Evolutionary conservation across 2,329 filamentous ascomycete genomes (phyloP).

Genomic region (Plenodomus biglobosus): DNA sequence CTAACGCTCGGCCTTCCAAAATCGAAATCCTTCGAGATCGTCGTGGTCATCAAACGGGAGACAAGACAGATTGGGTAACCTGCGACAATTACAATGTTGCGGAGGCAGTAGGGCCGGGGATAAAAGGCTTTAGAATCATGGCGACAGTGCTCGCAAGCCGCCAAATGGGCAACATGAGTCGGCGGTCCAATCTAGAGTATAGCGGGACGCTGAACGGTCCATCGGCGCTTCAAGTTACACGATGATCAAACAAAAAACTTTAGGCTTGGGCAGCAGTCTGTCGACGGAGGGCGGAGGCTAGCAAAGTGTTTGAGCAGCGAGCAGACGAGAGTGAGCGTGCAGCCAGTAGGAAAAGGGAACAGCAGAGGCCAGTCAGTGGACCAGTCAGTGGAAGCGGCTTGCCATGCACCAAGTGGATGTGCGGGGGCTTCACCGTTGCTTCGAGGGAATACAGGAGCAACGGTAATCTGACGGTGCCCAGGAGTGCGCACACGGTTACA

Average conservation of each 20-base stretch:
- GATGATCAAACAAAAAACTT: slow-evolving; percentile 23
- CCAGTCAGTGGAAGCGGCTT: not conserved
- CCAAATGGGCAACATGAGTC: not conserved
- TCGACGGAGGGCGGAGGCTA: not conserved
- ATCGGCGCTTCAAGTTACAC: slow-evolving; percentile 13
- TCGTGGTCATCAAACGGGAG: not conserved
- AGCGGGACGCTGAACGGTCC: slow-evolving; percentile 14
- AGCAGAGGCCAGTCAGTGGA: not conserved
- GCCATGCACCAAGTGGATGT: not conserved
- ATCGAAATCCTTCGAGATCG: not conserved
- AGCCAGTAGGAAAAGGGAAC: not conserved
- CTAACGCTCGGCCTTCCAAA: not conserved
- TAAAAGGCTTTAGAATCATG: slow-evolving; percentile 10
- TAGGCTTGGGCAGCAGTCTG: slow-evolving; percentile 8
- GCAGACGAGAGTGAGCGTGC: not conserved
- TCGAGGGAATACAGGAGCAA: not conserved
- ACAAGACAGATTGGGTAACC: slow-evolving; percentile 15
- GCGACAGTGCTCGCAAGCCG: not conserved
- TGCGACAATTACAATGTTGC: slow-evolving; percentile 22
- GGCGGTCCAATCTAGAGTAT: slow-evolving; percentile 1
- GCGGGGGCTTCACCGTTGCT: not conserved
- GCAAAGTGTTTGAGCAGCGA: slow-evolving; percentile 2
- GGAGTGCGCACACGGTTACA: not conserved
- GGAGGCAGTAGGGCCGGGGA: slow-evolving; percentile 12
- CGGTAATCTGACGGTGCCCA: not conserved